Evolutionary conservation across 73 alveolate species (phyloP).

Genomic region (Paramecium pentaurelia): DNA sequence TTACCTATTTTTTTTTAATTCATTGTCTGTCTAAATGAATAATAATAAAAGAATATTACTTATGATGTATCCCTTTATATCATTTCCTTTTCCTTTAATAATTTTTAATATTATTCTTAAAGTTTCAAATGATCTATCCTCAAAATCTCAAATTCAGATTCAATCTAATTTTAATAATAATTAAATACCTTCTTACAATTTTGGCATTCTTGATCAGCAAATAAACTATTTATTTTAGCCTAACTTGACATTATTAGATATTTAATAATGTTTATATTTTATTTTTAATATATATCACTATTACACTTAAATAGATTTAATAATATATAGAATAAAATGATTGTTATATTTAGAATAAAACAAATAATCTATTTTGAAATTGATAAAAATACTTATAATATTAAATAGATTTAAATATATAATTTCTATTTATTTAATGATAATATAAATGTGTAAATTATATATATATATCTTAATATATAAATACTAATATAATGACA

Average conservation of each 20-base stretch:
- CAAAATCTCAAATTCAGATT: neutral
- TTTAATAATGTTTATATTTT: neutral
- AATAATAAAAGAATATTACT: neutral
- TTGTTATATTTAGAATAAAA: too few species aligned
- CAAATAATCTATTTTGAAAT: too few species aligned
- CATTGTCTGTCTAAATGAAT: neutral
- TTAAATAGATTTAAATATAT: neutral
- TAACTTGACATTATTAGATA: neutral
- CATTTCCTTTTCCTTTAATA: neutral
- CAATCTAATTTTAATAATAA: neutral
- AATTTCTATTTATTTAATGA: too few species aligned
- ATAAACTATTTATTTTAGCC: neutral
- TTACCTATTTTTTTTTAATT: neutral
- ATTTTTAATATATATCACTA: too few species aligned
- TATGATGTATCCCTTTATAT: neutral
- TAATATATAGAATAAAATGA: too few species aligned
- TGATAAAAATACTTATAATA: neutral
- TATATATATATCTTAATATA: neutral
- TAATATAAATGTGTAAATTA: too few species aligned
- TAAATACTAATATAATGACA: neutral
- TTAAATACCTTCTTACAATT: neutral
- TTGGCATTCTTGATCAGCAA: neutral
- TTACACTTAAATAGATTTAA: neutral
- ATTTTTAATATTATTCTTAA: neutral
- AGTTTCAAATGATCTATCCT: neutral